These are phyloP conservation scores for Myxozyma mucilagina DNA, from an alignment of 805 yeast species.

Conservation along the genomic window DNA sequence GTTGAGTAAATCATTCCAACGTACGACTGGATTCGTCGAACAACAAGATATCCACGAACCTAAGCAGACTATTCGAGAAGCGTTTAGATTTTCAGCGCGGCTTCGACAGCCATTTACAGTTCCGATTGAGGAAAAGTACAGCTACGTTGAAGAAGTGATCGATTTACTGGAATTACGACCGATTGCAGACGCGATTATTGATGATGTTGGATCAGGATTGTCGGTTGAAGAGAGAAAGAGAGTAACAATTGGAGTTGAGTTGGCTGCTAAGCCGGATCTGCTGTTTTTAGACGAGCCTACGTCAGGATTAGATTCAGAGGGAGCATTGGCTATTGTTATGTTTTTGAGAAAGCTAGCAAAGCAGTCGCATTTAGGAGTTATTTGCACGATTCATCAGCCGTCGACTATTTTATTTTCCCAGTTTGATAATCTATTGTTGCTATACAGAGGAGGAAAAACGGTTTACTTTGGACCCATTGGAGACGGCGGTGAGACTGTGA, in stretches of 20 bases:
- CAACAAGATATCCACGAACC: slow-evolving; percentile 73
- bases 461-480: slow-evolving; percentile 78
- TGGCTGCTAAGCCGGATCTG: slow-evolving; percentile 64
- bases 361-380: slow-evolving; percentile 59
- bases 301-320: slow-evolving; percentile 67
- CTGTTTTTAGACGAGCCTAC: slow-evolving; percentile 69
- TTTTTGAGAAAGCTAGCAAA: slow-evolving; percentile 60
- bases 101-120: slow-evolving; percentile 62
- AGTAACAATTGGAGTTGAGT: slow-evolving; percentile 64
- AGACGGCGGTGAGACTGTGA: slow-evolving; percentile 55
- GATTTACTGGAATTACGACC: slow-evolving; percentile 61
- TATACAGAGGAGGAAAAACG: slow-evolving; percentile 70
- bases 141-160: slow-evolving; percentile 65
- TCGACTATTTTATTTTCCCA: slow-evolving; percentile 75
- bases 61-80: slow-evolving; percentile 70
- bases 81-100: slow-evolving; percentile 64
- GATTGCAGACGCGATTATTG: slow-evolving; percentile 72
- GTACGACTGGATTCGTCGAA: slow-evolving; percentile 71
- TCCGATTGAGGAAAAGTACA: slow-evolving; percentile 57
- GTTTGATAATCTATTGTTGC: slow-evolving; percentile 71
- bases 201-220: slow-evolving; percentile 70
- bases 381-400: slow-evolving; percentile 83
- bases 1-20: slow-evolving; percentile 61
- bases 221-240: slow-evolving; percentile 65
- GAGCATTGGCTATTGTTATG: slow-evolving; percentile 66